phyloP scores from a whole-genome alignment of 441 rosid genomes.

The Francoa sonchifolia region DNA sequence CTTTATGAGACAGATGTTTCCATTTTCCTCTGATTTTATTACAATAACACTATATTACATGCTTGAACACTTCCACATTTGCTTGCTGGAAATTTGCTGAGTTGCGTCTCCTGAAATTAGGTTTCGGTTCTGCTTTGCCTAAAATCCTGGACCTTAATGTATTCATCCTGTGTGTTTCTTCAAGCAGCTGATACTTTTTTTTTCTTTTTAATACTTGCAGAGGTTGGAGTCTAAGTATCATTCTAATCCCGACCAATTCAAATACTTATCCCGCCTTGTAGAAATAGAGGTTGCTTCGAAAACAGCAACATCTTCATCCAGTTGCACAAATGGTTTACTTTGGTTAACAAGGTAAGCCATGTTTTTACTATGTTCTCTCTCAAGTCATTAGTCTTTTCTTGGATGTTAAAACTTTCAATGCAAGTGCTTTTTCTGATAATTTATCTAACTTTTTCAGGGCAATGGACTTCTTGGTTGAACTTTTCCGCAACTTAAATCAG shows the following conservation, averaged over 20 bases:
- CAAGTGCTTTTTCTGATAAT: too few relatives aligned
- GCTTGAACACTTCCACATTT: too few relatives aligned
- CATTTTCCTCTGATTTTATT: not conserved
- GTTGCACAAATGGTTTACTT: slow-evolving; percentile 88
- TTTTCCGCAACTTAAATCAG: slow-evolving; percentile 61
- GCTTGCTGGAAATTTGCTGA: too few relatives aligned
- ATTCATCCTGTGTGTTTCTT: not conserved
- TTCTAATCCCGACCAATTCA: slow-evolving; percentile 45
- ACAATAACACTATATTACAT: too few relatives aligned
- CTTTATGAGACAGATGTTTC: not conserved
- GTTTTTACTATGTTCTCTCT: not conserved
- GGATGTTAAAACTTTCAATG: too few relatives aligned
- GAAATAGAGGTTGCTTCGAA: slow-evolving; percentile 63
- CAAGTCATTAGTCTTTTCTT: too few relatives aligned
- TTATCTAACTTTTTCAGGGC: slow-evolving; percentile 34
- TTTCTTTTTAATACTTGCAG: slow-evolving; percentile 20
- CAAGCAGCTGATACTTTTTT: not conserved
- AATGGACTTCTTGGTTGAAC: slow-evolving; percentile 80
- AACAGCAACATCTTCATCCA: slow-evolving; percentile 68
- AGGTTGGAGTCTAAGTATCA: slow-evolving; percentile 69
- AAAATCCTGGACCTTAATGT: too few relatives aligned
- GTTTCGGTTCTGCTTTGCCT: too few relatives aligned
- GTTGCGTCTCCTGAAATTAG: too few relatives aligned
- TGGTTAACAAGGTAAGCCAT: slow-evolving; percentile 70
- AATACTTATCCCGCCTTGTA: slow-evolving; percentile 57